phyloP scores from a whole-genome alignment of 148 eudicot genomes.

The Cornus controversa region DNA sequence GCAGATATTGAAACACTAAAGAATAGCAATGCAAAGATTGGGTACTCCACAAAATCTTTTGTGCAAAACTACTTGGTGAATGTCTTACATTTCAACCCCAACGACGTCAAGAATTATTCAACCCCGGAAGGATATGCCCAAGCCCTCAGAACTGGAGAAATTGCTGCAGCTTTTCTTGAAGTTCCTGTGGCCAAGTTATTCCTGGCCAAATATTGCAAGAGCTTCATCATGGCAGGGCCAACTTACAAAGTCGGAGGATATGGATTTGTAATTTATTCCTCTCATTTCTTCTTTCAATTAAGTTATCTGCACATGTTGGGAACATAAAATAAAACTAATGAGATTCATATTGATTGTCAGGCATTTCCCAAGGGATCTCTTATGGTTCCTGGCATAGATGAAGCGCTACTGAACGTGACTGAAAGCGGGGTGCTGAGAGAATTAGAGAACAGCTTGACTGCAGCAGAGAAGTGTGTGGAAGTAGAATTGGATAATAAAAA shows the following conservation, averaged over 20 bases:
- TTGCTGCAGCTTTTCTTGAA: conserved; percentile 29
- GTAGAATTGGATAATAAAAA: background rate
- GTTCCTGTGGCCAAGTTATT: conserved; percentile 24
- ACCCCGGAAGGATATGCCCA: background rate
- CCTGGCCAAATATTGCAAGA: conserved; percentile 31
- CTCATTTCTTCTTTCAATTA: background rate
- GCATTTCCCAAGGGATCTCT: conserved; percentile 30
- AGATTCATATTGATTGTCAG: background rate
- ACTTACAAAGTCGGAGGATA: background rate
- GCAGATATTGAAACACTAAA: conserved; percentile 18
- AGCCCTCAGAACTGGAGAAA: conserved; percentile 20
- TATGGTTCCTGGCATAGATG: conserved; percentile 16
- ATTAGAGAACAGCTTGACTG: conserved; percentile 13
- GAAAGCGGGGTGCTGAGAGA: conserved; percentile 22
- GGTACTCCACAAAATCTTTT: background rate
- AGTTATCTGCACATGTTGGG: background rate
- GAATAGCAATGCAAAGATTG: conserved; percentile 13
- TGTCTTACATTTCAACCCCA: background rate
- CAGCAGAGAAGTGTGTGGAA: conserved; percentile 24
- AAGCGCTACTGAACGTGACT: conserved; percentile 24
- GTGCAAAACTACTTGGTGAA: background rate
- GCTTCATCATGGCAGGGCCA: conserved; percentile 26
- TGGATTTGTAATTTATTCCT: background rate
- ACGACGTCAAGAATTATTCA: background rate
- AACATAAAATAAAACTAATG: background rate